Percentiles rank a stretch among this genome's conserved stretches.
Conservation (phyloP, 2,329 filamentous ascomycete species). For the Coniochaeta ligniaria region DNA sequence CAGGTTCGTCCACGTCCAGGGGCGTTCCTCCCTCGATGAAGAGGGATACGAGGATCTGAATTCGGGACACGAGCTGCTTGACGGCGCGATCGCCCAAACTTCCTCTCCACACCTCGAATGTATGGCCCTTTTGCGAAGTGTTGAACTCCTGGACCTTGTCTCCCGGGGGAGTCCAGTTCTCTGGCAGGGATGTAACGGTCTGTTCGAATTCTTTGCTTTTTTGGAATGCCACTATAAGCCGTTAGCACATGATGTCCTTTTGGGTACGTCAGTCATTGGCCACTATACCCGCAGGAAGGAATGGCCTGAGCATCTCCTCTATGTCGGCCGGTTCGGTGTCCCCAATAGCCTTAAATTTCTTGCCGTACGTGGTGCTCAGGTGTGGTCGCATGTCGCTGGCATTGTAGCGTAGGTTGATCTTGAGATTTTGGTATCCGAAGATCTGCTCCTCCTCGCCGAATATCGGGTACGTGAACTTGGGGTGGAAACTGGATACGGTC, state of each 20-base stretch:
- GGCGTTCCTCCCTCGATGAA: constrained; percentile 91
- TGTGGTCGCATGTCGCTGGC: constrained; percentile 71
- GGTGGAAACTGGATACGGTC: constrained; percentile 65
- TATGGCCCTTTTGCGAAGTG: constrained; percentile 40
- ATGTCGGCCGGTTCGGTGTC: constrained; percentile 66
- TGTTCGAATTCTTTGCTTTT: constrained; percentile 55
- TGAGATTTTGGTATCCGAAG: constrained; percentile 79
- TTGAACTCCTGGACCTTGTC: constrained; percentile 59
- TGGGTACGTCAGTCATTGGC: constrained; percentile 9
- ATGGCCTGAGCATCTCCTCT: constrained; percentile 53
- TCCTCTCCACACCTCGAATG: constrained; percentile 81
- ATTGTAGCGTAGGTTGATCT: constrained; percentile 63
- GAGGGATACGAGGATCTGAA: constrained; percentile 76
- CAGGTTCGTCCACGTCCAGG: constrained; percentile 59
- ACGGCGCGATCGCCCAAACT: constrained; percentile 64
- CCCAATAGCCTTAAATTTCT: constrained; percentile 62
- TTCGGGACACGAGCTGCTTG: constrained; percentile 65
- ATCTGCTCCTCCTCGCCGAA: constrained; percentile 92
- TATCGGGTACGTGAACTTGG: constrained; percentile 82
- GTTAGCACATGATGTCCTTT: constrained; percentile 7
- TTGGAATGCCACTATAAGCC: constrained; percentile 55
- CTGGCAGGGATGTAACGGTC: constrained; percentile 38
- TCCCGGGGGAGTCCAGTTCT: constrained; percentile 66
- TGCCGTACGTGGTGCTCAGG: constrained; percentile 61
- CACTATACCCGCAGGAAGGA: constrained; percentile 57